A percentile compares a stretch with the other conserved stretches of the same genome.
phyloP scores from a whole-genome alignment of 805 yeast genomes.

The Ogataea methanolica region DNA sequence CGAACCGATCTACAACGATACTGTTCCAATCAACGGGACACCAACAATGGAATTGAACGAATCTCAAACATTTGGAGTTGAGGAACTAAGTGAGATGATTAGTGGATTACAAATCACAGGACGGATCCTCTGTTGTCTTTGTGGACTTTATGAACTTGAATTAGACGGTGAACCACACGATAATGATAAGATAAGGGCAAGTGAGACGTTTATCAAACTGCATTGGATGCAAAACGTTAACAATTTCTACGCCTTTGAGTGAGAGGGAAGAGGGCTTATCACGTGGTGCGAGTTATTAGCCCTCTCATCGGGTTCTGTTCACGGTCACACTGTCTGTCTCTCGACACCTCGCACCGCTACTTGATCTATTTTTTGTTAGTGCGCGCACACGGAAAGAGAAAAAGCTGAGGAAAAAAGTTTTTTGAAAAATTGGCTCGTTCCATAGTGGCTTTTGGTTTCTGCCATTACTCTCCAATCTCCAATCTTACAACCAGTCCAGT shows the following conservation, averaged over 20 bases:
- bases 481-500: too few species aligned
- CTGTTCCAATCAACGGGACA: not conserved
- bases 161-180: not conserved
- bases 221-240: conserved; percentile 25
- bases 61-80: conserved; percentile 8
- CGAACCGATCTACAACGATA: conserved; percentile 12
- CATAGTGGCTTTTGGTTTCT: too few species aligned
- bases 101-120: conserved; percentile 29
- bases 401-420: too few species aligned
- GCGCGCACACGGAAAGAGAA: too few species aligned
- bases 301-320: too few species aligned
- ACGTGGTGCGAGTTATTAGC: not conserved
- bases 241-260: conserved; percentile 34
- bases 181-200: conserved; percentile 2
- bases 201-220: conserved; percentile 9
- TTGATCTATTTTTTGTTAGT: too few species aligned
- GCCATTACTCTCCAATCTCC: too few species aligned
- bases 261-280: not conserved
- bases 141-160: conserved; percentile 28
- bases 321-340: too few species aligned
- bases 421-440: too few species aligned
- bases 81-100: conserved; percentile 21
- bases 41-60: not conserved
- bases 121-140: conserved; percentile 31
- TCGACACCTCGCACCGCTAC: too few species aligned